Percentiles rank a stretch among this genome's conserved stretches.
Evolutionary conservation across 176 grass and related monocot species (phyloP).

Genomic region (Carex myosuroides): DNA sequence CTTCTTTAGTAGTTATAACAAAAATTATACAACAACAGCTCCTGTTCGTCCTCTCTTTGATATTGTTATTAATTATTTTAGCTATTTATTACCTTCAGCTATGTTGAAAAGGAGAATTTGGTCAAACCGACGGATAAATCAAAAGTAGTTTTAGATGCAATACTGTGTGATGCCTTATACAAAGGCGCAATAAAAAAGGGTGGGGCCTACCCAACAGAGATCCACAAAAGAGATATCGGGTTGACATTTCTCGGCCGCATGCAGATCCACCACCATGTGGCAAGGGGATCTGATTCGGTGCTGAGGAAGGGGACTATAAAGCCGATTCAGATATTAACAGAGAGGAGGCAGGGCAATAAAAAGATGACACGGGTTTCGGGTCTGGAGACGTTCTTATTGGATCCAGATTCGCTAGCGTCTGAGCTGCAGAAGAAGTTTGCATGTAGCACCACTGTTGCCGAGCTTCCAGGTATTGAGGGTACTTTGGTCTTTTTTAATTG

Average conservation of each 20-base stretch:
- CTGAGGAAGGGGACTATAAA: conserved; percentile 71
- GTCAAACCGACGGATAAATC: conserved; percentile 70
- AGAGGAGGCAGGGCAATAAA: conserved; percentile 91
- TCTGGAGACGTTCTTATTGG: conserved; percentile 65
- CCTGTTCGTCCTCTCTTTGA: neutral
- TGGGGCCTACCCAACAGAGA: conserved; percentile 55
- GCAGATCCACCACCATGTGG: conserved; percentile 72
- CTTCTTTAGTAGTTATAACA: neutral
- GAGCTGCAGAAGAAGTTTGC: conserved; percentile 96
- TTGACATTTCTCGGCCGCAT: conserved; percentile 71
- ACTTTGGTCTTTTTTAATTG: neutral
- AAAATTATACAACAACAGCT: too few species aligned
- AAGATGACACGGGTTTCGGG: conserved; percentile 84
- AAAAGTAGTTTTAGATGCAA: conserved; percentile 60
- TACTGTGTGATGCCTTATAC: conserved; percentile 86
- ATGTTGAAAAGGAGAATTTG: conserved; percentile 94
- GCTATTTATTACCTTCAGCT: conserved; percentile 33
- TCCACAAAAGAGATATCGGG: conserved; percentile 83
- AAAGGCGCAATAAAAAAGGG: conserved; percentile 95
- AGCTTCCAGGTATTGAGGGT: conserved; percentile 62
- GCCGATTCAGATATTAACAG: conserved; percentile 86
- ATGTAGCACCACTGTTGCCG: conserved; percentile 80
- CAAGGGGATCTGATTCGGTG: conserved; percentile 54
- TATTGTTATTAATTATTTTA: conserved; percentile 1
- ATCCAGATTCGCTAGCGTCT: conserved; percentile 64